Conservation (phyloP, 2,329 filamentous ascomycete species). For the Colletotrichum scovillei region DNA sequence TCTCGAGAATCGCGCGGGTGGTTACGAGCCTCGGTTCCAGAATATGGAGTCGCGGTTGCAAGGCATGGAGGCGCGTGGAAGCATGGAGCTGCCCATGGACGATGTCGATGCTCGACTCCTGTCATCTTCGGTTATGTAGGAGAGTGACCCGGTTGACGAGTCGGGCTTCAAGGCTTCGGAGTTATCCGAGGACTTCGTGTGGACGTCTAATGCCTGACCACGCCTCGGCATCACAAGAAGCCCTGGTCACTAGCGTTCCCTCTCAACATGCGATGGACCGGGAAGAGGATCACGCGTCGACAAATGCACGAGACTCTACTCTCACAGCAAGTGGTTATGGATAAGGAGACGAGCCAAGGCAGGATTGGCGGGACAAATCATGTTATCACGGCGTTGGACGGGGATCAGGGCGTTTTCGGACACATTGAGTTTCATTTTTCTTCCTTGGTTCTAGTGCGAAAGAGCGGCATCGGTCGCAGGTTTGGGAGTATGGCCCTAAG, state of each 20-base stretch:
- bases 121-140: slow-evolving; percentile 57
- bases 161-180: neutral
- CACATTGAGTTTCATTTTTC: slow-evolving; percentile 3
- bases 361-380: slow-evolving; percentile 19
- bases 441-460: neutral
- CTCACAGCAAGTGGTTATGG: slow-evolving; percentile 1
- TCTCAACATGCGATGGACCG: neutral
- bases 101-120: slow-evolving; percentile 57
- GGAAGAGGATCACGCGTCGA: slow-evolving; percentile 7
- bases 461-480: neutral
- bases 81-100: slow-evolving; percentile 51
- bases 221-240: neutral
- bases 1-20: slow-evolving; percentile 58
- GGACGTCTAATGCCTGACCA: neutral
- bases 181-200: neutral
- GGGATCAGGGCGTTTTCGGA: slow-evolving; percentile 29
- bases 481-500: neutral
- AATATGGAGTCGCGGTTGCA: slow-evolving; percentile 55
- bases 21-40: slow-evolving; percentile 58
- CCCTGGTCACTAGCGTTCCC: neutral
- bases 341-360: slow-evolving; percentile 11
- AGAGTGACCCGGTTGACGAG: slow-evolving; percentile 32
- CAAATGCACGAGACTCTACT: neutral
- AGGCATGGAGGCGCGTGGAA: slow-evolving; percentile 48
- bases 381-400: slow-evolving; percentile 31